A percentile compares a stretch with the other conserved stretches of the same genome.
Conservation (phyloP, 2,329 filamentous ascomycete genomes). For the Elsinoe fawcettii region DNA sequence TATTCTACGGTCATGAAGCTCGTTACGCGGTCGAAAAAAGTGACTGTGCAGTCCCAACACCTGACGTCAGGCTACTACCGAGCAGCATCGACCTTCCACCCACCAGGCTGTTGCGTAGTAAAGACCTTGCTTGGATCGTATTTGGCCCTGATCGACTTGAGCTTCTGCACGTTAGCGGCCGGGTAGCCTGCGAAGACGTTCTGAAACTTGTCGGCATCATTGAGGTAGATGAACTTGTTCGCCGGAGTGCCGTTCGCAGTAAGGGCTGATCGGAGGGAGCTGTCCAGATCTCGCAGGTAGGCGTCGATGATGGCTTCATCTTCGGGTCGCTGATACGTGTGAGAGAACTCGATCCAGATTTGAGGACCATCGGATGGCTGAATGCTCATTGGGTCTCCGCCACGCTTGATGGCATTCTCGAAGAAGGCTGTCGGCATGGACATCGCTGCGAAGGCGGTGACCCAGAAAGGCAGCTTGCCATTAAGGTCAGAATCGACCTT, state of each 20-base stretch:
- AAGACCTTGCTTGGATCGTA: slow-evolving; percentile 29
- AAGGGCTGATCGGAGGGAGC: slow-evolving; percentile 18
- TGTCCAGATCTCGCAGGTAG: slow-evolving; percentile 5
- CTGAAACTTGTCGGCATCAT: slow-evolving; percentile 26
- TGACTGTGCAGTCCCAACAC: background rate
- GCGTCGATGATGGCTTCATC: slow-evolving; percentile 5
- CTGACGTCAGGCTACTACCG: background rate
- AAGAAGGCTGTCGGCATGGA: slow-evolving; percentile 11
- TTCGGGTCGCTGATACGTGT: slow-evolving; percentile 1
- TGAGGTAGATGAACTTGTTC: slow-evolving; percentile 23
- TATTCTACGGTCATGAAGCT: background rate
- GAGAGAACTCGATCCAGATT: slow-evolving; percentile 9
- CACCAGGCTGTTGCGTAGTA: slow-evolving; percentile 4
- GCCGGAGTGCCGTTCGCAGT: slow-evolving; percentile 16
- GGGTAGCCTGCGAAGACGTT: slow-evolving; percentile 26
- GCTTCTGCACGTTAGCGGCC: slow-evolving; percentile 24
- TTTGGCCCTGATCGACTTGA: slow-evolving; percentile 26
- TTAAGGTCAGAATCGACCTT: background rate
- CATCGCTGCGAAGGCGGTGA: slow-evolving; percentile 9
- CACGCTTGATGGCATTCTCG: slow-evolving; percentile 3
- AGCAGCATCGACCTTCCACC: slow-evolving; percentile 11
- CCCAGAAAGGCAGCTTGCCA: background rate
- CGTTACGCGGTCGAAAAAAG: background rate
- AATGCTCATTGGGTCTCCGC: slow-evolving; percentile 10
- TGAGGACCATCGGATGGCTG: background rate